These are phyloP conservation scores for Brassica carinata DNA, from an alignment of 345 rosid species.

Conservation along the genomic window DNA sequence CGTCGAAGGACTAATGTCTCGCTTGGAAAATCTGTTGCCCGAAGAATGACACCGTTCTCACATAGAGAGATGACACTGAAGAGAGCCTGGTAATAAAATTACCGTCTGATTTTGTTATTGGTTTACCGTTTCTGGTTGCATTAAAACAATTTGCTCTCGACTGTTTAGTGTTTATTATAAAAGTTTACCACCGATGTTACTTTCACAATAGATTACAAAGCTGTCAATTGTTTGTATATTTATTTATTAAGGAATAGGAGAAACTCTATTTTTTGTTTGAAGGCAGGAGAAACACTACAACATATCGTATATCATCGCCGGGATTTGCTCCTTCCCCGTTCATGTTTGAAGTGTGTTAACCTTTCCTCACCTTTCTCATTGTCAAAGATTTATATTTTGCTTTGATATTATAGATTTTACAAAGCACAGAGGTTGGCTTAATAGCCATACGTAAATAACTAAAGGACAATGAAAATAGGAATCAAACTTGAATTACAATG, in stretches of 20 bases:
- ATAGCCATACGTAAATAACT: background rate
- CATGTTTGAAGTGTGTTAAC: slow-evolving; percentile 14
- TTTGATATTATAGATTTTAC: background rate
- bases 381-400: background rate
- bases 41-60: background rate
- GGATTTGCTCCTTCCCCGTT: slow-evolving; percentile 19
- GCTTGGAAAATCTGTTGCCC: background rate
- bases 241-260: background rate
- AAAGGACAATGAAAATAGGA: background rate
- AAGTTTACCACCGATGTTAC: background rate
- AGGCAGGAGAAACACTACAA: background rate
- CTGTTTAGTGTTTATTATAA: background rate
- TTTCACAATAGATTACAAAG: background rate
- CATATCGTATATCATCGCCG: background rate
- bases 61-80: background rate
- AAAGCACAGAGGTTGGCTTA: background rate
- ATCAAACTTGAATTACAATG: background rate
- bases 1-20: background rate
- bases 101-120: background rate
- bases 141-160: background rate
- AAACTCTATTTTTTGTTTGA: background rate
- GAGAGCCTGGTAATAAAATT: background rate
- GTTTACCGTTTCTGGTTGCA: background rate
- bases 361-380: background rate
- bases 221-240: background rate